phyloP scores from a whole-genome alignment of 345 rosid genomes.

The Firmiana major region DNA sequence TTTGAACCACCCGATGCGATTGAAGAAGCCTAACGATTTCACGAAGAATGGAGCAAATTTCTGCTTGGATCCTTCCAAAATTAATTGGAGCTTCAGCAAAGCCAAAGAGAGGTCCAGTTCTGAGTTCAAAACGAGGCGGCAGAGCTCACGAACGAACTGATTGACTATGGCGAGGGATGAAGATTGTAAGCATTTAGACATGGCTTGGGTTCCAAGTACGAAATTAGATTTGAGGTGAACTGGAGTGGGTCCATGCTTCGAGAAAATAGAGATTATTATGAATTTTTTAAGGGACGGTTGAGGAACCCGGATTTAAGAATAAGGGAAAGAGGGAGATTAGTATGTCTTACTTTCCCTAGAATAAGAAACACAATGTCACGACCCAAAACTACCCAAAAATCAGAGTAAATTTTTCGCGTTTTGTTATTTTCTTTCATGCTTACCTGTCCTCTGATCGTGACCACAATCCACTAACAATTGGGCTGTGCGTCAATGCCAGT shows the following conservation, averaged over 20 bases:
- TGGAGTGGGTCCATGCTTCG: slow-evolving; percentile 70
- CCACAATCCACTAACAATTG: too few relatives aligned
- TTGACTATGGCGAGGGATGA: slow-evolving; percentile 66
- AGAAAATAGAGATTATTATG: slow-evolving; percentile 72
- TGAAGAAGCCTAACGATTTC: slow-evolving; percentile 63
- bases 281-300: slow-evolving; percentile 81
- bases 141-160: slow-evolving; percentile 84
- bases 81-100: slow-evolving; percentile 73
- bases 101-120: slow-evolving; percentile 49
- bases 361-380: too few relatives aligned
- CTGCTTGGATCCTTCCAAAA: slow-evolving; percentile 73
- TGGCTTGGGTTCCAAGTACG: slow-evolving; percentile 56
- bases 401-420: too few relatives aligned
- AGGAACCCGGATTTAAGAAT: slow-evolving; percentile 59
- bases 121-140: slow-evolving; percentile 67
- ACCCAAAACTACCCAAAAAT: too few relatives aligned
- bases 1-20: slow-evolving; percentile 50
- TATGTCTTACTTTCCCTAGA: too few relatives aligned
- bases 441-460: too few relatives aligned
- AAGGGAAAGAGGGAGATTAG: too few relatives aligned
- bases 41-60: slow-evolving; percentile 51
- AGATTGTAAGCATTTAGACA: slow-evolving; percentile 65
- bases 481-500: too few relatives aligned
- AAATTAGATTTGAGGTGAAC: slow-evolving; percentile 46
- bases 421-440: too few relatives aligned